Percentiles rank a stretch among this genome's conserved stretches.
These are phyloP conservation scores for Claviceps sp. DNA, from an alignment of 2,329 filamentous ascomycete species.

Conservation along the genomic window DNA sequence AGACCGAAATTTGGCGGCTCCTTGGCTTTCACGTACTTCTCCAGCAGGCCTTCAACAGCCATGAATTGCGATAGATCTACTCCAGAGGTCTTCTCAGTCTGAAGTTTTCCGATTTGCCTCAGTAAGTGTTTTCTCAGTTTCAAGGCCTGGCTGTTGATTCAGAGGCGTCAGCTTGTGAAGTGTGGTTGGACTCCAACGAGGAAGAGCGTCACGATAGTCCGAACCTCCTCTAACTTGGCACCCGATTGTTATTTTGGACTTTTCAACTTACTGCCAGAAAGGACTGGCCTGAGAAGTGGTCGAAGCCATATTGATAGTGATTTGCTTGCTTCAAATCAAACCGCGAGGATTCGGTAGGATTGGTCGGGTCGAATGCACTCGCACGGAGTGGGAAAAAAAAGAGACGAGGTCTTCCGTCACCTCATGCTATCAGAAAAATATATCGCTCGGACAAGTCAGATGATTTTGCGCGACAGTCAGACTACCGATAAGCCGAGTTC, in stretches of 20 bases:
- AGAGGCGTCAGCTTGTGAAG: constrained; percentile 5
- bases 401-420: constrained; percentile 14
- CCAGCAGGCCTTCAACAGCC: constrained; percentile 28
- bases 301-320: constrained; percentile 4
- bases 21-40: constrained; percentile 18
- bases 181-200: neutral
- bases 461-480: constrained; percentile 12
- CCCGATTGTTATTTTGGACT: neutral
- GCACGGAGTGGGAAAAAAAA: constrained; percentile 1
- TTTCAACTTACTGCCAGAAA: constrained; percentile 25
- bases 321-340: constrained; percentile 3
- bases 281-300: constrained; percentile 19
- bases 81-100: constrained; percentile 20
- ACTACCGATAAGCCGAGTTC: constrained; percentile 21
- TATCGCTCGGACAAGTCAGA: constrained; percentile 8
- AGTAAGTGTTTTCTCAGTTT: constrained; percentile 29
- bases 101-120: constrained; percentile 30
- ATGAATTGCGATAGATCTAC: constrained; percentile 30
- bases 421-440: constrained; percentile 21
- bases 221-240: neutral
- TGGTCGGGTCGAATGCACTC: neutral
- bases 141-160: constrained; percentile 23
- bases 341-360: neutral
- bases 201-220: neutral
- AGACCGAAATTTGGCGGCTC: neutral